Conservation (phyloP, 495 filamentous ascomycete species). For the Aspergillus steynii region DNA sequence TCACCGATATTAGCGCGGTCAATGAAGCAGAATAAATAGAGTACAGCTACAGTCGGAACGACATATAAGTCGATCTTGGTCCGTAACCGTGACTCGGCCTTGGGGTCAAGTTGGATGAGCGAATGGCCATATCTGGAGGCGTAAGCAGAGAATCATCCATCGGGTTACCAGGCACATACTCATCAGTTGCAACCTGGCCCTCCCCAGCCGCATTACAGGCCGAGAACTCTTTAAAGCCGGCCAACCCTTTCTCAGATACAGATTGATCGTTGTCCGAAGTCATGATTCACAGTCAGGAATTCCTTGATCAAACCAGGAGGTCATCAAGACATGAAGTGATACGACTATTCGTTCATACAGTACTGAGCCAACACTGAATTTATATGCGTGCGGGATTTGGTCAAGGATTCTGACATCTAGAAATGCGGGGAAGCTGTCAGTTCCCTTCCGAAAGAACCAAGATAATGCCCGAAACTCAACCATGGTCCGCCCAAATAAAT, state of each 20-base stretch:
- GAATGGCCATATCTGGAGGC: background rate
- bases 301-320: background rate
- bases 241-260: background rate
- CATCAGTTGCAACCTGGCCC: background rate
- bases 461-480: background rate
- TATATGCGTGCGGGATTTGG: background rate
- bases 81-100: constrained; percentile 52
- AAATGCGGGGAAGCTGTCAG: background rate
- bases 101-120: constrained; percentile 6
- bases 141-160: background rate
- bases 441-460: background rate
- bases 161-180: background rate
- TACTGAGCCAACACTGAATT: background rate
- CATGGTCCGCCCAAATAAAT: background rate
- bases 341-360: background rate
- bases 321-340: background rate
- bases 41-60: constrained; percentile 45
- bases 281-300: background rate
- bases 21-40: constrained; percentile 57
- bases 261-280: background rate
- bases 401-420: background rate
- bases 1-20: constrained; percentile 63
- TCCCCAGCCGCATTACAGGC: background rate
- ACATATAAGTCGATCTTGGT: constrained; percentile 49
- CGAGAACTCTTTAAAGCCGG: background rate